phyloP scores from a whole-genome alignment of 345 rosid genomes.

The Hibiscus tridactylites region DNA sequence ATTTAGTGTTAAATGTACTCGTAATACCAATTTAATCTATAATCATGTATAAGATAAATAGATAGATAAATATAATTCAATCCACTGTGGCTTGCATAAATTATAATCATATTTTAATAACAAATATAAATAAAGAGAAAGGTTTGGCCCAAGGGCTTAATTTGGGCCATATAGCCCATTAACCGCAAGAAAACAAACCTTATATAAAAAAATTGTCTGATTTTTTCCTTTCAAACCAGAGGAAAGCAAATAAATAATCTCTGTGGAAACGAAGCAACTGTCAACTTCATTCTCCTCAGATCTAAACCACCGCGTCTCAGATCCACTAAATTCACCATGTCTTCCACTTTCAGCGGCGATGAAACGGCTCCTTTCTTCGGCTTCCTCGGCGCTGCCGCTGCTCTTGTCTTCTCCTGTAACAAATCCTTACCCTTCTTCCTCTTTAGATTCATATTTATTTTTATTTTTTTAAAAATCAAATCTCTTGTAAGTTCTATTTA shows the following conservation, averaged over 20 bases:
- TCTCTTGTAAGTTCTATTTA: background rate
- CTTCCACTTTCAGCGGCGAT: conserved; percentile 62
- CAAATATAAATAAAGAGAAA: background rate
- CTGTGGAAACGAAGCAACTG: background rate
- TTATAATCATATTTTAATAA: background rate
- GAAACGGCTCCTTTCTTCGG: conserved; percentile 80
- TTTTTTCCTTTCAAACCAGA: background rate
- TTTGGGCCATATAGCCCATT: background rate
- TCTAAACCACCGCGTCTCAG: conserved; percentile 17
- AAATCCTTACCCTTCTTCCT: background rate
- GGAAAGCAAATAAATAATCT: background rate
- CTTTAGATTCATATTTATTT: background rate
- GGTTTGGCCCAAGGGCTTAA: background rate
- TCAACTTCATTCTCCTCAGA: background rate
- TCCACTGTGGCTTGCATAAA: no score
- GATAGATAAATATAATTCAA: no score
- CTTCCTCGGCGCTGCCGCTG: conserved; percentile 79
- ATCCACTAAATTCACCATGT: conserved; percentile 30
- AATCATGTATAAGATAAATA: no score
- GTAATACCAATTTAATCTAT: no score
- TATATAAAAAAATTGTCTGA: background rate
- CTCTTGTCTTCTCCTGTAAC: conserved; percentile 75
- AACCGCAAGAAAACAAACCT: background rate
- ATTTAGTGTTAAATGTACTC: no score
- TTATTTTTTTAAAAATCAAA: background rate